These are phyloP conservation scores for Heterobasidion occidentale DNA, from an alignment of 1,284 basidiomycete species.

Conservation along the genomic window DNA sequence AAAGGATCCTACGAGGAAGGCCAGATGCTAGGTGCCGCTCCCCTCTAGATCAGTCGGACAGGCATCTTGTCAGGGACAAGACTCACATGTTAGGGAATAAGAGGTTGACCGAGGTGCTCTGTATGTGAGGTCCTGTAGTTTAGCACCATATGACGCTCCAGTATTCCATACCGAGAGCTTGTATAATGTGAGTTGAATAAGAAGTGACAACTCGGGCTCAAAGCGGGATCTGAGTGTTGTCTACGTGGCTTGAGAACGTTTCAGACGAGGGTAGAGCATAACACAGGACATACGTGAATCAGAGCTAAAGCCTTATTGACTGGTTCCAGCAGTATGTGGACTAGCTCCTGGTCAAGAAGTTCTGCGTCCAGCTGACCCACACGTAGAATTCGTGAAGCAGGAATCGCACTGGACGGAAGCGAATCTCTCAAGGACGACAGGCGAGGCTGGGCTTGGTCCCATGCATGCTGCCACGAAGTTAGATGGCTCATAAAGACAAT, in stretches of 20 bases:
- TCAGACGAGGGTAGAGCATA: neutral
- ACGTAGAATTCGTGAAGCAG: conserved; percentile 51
- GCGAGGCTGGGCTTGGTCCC: conserved; percentile 49
- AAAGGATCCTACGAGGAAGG: conserved; percentile 49
- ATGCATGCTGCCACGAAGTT: conserved; percentile 49
- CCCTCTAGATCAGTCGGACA: neutral
- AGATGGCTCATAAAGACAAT: conserved; percentile 5
- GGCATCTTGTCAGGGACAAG: neutral
- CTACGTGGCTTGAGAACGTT: conserved; percentile 23
- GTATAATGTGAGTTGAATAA: conserved; percentile 77
- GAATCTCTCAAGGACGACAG: conserved; percentile 39
- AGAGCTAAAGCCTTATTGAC: conserved; percentile 67
- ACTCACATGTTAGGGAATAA: conserved; percentile 27
- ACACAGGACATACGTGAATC: conserved; percentile 48
- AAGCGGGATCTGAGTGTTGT: conserved; percentile 56
- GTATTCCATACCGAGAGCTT: conserved; percentile 79
- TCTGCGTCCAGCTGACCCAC: conserved; percentile 93
- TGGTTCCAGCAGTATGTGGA: conserved; percentile 79
- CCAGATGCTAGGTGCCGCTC: conserved; percentile 40
- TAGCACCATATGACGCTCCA: conserved; percentile 85
- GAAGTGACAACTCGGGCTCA: conserved; percentile 76
- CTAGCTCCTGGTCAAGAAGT: conserved; percentile 86
- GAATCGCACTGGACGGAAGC: conserved; percentile 22
- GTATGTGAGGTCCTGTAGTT: conserved; percentile 82
- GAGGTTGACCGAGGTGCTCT: conserved; percentile 19